Evolutionary conservation across 2,329 filamentous ascomycete genomes (phyloP).

Genomic region (Phoma sp.): DNA sequence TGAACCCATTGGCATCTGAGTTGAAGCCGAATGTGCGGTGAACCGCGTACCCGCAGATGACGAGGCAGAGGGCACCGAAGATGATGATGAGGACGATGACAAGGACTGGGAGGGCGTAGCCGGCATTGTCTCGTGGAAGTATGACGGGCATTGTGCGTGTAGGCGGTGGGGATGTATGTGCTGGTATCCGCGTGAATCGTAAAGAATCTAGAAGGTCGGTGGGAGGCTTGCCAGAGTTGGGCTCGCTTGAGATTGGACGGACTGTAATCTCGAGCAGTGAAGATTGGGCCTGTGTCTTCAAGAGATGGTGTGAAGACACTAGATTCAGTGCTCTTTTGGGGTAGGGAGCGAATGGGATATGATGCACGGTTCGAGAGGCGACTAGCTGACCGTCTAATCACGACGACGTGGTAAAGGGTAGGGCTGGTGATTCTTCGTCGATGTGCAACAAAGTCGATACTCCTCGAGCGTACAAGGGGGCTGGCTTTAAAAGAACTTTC

Average conservation of each 20-base stretch:
- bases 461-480: neutral
- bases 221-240: neutral
- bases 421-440: too few species aligned
- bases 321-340: neutral
- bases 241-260: neutral
- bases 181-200: too few species aligned
- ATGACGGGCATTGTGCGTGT: slow-evolving; percentile 1
- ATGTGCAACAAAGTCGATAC: neutral
- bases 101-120: slow-evolving; percentile 21
- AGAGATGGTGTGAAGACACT: neutral
- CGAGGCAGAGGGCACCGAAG: slow-evolving; percentile 19
- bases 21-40: slow-evolving; percentile 25
- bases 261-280: too few species aligned
- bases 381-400: too few species aligned
- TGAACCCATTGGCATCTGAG: slow-evolving; percentile 15
- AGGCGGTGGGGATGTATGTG: neutral
- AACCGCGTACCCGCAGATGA: slow-evolving; percentile 28
- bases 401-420: too few species aligned
- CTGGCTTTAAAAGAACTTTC: neutral
- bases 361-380: too few species aligned
- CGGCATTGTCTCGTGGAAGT: slow-evolving; percentile 14
- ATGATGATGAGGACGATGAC: slow-evolving; percentile 32
- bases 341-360: neutral
- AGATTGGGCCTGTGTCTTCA: neutral
- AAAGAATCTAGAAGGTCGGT: too few species aligned